phyloP scores from a whole-genome alignment of 2,329 filamentous ascomycete genomes.

The Lachnellula subtilissima region DNA sequence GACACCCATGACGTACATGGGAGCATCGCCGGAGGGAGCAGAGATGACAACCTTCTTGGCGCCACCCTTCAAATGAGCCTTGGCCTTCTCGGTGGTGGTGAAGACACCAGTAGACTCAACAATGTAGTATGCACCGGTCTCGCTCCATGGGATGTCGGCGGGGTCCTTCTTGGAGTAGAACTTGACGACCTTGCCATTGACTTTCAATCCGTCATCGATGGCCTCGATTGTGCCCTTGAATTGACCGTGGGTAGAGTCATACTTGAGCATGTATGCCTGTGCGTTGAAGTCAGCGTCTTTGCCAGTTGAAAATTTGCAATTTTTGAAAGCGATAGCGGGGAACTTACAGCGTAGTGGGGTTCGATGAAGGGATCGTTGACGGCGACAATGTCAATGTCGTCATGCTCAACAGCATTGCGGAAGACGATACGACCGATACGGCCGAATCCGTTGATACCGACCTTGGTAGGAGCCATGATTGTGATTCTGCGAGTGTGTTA shows the following conservation, averaged over 20 bases:
- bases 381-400: constrained; percentile 86
- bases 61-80: constrained; percentile 88
- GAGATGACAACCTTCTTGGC: constrained; percentile 98
- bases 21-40: constrained; percentile 87
- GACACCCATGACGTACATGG: constrained; percentile 99
- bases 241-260: constrained; percentile 92
- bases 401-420: constrained; percentile 91
- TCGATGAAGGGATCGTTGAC: constrained; percentile 99
- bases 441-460: constrained; percentile 99
- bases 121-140: constrained; percentile 86
- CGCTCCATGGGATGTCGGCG: constrained; percentile 80
- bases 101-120: constrained; percentile 99
- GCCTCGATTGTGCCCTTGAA: constrained; percentile 90
- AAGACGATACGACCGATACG: constrained; percentile 99
- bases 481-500: constrained; percentile 5
- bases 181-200: constrained; percentile 92
- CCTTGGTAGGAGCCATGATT: constrained; percentile 59
- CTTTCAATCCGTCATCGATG: constrained; percentile 62
- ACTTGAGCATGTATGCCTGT: constrained; percentile 99
- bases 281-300: background rate
- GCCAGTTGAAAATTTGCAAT: constrained; percentile 2
- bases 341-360: constrained; percentile 89
- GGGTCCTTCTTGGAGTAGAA: constrained; percentile 95
- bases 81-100: constrained; percentile 96
- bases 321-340: constrained; percentile 7